Evolutionary conservation across 768 basidiomycete species (phyloP), one percentile per base, ranked within the genome.

Genomic region (Trametopsis cervina): DNA sequence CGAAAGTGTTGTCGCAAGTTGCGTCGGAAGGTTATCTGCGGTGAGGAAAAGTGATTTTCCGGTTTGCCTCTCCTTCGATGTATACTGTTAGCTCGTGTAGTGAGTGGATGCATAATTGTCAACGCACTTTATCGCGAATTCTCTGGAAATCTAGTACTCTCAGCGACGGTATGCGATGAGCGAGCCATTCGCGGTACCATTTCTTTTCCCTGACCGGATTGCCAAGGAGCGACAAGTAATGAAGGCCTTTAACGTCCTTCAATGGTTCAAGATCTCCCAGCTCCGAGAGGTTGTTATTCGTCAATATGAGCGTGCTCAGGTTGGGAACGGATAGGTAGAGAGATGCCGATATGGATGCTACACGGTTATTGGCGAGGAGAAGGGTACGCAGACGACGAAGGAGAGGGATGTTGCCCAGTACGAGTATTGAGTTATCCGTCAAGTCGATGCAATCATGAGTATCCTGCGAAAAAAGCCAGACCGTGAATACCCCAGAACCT

Each of bases 121-220:
- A 18, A 13, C 83, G 74, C 72, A 92, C 91, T 81, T 92, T 91
- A 67, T 93, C 90, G 65, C 86, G 83, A 60, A 95, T 88, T 69
- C 91, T 82, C 76, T 91, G 87, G 70, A 89, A 95, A 78, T 95
- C 91, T 63, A 95, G 75, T 70, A 91, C 87, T 77, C 92, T 83
- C 63, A 95, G 77, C 63, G 78, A 76, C 66, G 85, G 81, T 74
- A 91, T 74, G 71, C 83, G 81, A 80, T 81, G 91, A 58, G 88
- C 81, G 74, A 93, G 80, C 91, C 91, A 95, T 73, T 91, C 89
- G 73, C 90, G 87, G 73, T 94, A 95, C 81, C 86, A 89, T 79
- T 91, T 89, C 76, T 87, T 88, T 72, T 92, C 86, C 63, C 76
- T 71, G 25, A 93, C 88, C 47, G 92, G 89, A 57, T 89, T 89